phyloP scores from a whole-genome alignment of 345 rosid species.

The Carallia pectinifolia region DNA sequence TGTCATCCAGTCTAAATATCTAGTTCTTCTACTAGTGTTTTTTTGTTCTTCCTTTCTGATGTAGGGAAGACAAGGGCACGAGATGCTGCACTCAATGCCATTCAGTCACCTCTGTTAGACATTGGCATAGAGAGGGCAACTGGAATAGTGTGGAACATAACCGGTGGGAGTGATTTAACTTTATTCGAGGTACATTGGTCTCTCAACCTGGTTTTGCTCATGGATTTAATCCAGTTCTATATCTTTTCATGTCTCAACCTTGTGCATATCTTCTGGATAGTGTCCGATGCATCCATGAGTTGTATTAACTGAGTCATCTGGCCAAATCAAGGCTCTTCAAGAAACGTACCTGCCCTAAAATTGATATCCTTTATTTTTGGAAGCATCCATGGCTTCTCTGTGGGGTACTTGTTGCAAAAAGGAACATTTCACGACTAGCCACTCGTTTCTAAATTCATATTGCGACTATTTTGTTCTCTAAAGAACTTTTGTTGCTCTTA shows the following conservation, averaged over 20 bases:
- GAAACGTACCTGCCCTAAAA: not conserved
- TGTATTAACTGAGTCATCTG: not conserved
- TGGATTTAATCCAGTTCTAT: not conserved
- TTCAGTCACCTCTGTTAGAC: conserved; percentile 92
- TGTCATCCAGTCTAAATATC: not conserved
- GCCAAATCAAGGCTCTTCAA: not conserved
- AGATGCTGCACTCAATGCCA: conserved; percentile 97
- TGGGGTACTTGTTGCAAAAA: not conserved
- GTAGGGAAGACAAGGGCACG: conserved; percentile 93
- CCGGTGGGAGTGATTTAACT: conserved; percentile 92
- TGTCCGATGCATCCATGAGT: not conserved
- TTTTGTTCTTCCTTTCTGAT: conserved; percentile 2
- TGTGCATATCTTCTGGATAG: conserved; percentile 4
- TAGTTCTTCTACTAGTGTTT: not conserved
- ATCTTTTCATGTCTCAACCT: not conserved
- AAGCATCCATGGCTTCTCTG: not conserved
- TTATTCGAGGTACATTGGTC: conserved; percentile 67
- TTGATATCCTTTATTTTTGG: not conserved
- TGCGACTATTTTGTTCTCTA: no score
- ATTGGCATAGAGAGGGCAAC: conserved; percentile 99
- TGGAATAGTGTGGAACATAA: conserved; percentile 98
- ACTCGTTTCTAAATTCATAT: not conserved
- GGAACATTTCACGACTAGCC: not conserved
- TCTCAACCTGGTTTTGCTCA: not conserved
- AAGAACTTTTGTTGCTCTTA: not conserved